Conservation (phyloP, 306 rosid species). For the Dryas octopetala region DNA sequence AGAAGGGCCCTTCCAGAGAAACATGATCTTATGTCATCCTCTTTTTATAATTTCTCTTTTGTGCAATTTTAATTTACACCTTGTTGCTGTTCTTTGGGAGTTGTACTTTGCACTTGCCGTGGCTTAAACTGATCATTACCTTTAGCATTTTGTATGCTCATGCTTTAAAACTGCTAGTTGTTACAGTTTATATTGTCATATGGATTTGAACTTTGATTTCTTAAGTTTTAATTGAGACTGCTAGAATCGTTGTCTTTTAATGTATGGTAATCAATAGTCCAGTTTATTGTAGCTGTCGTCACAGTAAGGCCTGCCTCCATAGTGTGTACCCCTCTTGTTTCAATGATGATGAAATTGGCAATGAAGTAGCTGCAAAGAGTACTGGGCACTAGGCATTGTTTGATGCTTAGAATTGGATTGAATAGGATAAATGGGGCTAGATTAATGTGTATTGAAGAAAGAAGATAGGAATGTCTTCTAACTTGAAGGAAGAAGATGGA, state of each 20-base stretch:
- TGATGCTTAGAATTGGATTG: no score
- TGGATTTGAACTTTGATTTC: conserved; percentile 9
- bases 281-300: not conserved
- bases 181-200: conserved; percentile 3
- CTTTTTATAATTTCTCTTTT: not conserved
- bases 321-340: no score
- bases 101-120: conserved; percentile 16
- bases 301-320: no score
- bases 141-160: conserved; percentile 4
- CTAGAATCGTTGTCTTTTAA: not conserved
- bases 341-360: not conserved
- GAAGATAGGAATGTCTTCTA: no score
- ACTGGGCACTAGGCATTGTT: no score
- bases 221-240: not conserved
- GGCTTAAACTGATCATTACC: conserved; percentile 8
- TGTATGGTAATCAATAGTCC: not conserved
- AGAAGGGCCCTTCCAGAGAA: conserved; percentile 85
- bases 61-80: conserved; percentile 9
- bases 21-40: conserved; percentile 41
- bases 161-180: conserved; percentile 16
- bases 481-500: no score
- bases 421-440: no score
- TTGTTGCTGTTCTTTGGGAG: not conserved
- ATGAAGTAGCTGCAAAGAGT: not conserved
- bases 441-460: no score